Evolutionary conservation across 2,329 filamentous ascomycete genomes (phyloP).

Genomic region (Arthroderma sp.): DNA sequence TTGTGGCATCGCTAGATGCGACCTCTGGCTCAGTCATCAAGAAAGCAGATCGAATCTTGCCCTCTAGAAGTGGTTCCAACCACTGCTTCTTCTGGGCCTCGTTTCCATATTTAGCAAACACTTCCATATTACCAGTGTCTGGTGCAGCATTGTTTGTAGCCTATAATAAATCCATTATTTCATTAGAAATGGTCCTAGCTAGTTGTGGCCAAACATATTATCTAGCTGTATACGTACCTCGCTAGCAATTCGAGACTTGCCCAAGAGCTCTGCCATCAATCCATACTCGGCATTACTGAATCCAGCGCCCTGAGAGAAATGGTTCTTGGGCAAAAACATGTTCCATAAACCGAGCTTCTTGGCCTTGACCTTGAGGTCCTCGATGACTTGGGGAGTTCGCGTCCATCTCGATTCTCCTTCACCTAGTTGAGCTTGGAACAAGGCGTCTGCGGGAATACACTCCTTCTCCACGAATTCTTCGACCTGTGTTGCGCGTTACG

Average conservation of each 20-base stretch:
- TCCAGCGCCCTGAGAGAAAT: conserved; percentile 90
- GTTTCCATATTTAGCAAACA: conserved; percentile 80
- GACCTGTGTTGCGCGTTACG: conserved; percentile 39
- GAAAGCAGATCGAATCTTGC: conserved; percentile 78
- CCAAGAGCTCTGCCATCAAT: conserved; percentile 91
- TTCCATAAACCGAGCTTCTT: conserved; percentile 85
- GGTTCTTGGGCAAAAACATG: conserved; percentile 88
- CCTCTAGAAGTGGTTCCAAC: conserved; percentile 68
- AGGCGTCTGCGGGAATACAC: conserved; percentile 72
- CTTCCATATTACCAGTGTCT: conserved; percentile 93
- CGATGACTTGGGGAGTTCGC: conserved; percentile 64
- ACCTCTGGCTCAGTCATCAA: conserved; percentile 88
- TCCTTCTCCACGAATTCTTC: conserved; percentile 96
- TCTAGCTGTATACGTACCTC: conserved; percentile 35
- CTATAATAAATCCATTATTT: conserved; percentile 16
- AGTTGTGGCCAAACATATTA: background rate
- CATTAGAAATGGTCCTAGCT: background rate
- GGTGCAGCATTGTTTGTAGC: conserved; percentile 83
- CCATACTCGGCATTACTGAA: conserved; percentile 95
- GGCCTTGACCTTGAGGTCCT: conserved; percentile 78
- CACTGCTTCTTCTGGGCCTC: conserved; percentile 73
- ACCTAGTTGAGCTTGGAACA: conserved; percentile 69
- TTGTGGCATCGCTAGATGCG: conserved; percentile 81
- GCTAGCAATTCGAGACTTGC: conserved; percentile 68
- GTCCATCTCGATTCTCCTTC: conserved; percentile 66